Conservation (phyloP, 1,284 basidiomycete species). For the Boletellus dicymbophilus region DNA sequence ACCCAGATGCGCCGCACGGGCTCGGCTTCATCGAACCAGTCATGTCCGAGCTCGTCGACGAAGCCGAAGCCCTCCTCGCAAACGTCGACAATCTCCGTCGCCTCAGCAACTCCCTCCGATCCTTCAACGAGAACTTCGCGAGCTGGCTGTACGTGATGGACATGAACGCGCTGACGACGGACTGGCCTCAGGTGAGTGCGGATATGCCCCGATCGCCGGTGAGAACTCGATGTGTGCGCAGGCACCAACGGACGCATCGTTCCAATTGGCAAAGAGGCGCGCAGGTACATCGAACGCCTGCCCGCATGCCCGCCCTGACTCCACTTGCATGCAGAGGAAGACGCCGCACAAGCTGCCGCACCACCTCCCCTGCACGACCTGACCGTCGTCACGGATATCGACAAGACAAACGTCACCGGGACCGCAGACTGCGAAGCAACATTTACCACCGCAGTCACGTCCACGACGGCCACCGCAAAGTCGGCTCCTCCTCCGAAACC, state of each 20-base stretch:
- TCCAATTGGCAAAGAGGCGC: slow-evolving; percentile 55
- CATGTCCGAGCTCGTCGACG: slow-evolving; percentile 85
- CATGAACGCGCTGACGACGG: slow-evolving; percentile 92
- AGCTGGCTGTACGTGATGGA: slow-evolving; percentile 91
- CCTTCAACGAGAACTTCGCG: slow-evolving; percentile 93
- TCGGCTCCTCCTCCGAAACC: slow-evolving; percentile 33
- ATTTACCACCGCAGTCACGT: slow-evolving; percentile 39
- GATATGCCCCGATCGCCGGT: background rate
- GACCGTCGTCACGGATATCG: slow-evolving; percentile 26
- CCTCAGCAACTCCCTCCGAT: slow-evolving; percentile 76
- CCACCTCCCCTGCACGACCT: slow-evolving; percentile 6
- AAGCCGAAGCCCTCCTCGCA: slow-evolving; percentile 76
- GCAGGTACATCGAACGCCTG: slow-evolving; percentile 47
- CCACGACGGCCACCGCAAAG: slow-evolving; percentile 41
- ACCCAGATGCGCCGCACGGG: slow-evolving; percentile 76
- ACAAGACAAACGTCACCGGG: slow-evolving; percentile 49
- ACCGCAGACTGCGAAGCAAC: slow-evolving; percentile 32
- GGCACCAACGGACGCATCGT: slow-evolving; percentile 68
- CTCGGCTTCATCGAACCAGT: slow-evolving; percentile 87
- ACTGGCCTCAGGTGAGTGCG: slow-evolving; percentile 81
- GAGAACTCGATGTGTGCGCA: slow-evolving; percentile 26
- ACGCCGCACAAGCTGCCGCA: slow-evolving; percentile 29
- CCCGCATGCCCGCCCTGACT: background rate
- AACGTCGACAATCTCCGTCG: slow-evolving; percentile 75
- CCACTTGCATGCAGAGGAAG: slow-evolving; percentile 39